Conservation (phyloP, 495 filamentous ascomycete genomes). For the Xylaria longipes region DNA sequence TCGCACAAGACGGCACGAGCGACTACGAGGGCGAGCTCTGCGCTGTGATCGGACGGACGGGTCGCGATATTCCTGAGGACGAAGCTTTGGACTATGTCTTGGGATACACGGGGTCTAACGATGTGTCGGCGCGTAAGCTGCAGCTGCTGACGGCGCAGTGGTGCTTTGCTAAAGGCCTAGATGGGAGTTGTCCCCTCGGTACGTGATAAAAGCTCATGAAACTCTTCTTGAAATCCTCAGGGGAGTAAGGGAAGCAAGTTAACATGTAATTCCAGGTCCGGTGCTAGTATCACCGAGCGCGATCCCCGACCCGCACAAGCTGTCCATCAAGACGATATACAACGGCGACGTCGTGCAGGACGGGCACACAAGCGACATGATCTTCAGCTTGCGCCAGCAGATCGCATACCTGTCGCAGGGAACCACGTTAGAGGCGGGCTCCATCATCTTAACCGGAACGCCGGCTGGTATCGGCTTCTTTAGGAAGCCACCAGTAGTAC, state of each 20-base stretch:
- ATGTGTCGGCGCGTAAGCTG: constrained; percentile 50
- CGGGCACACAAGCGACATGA: constrained; percentile 39
- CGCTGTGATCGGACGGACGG: constrained; percentile 52
- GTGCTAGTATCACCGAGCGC: constrained; percentile 56
- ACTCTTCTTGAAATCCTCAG: background rate
- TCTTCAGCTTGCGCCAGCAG: constrained; percentile 43
- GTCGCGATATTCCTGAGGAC: constrained; percentile 54
- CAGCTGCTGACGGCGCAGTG: constrained; percentile 58
- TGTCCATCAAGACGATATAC: constrained; percentile 47
- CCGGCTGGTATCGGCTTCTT: constrained; percentile 49
- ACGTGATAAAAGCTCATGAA: constrained; percentile 39
- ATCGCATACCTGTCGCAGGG: constrained; percentile 47
- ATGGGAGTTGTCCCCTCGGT: constrained; percentile 57
- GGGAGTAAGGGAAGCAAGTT: background rate
- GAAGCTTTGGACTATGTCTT: constrained; percentile 57
- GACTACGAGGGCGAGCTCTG: constrained; percentile 61
- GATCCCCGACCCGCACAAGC: constrained; percentile 49
- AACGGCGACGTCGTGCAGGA: constrained; percentile 58
- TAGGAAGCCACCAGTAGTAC: constrained; percentile 38
- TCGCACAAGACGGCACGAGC: constrained; percentile 52
- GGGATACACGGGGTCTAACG: constrained; percentile 56
- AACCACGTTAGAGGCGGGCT: constrained; percentile 47
- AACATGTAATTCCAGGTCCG: constrained; percentile 14
- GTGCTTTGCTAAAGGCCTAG: constrained; percentile 58
- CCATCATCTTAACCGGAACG: constrained; percentile 51